These are phyloP conservation scores for Apiospora sp. DNA, from an alignment of 2,329 filamentous ascomycete species.

Conservation along the genomic window DNA sequence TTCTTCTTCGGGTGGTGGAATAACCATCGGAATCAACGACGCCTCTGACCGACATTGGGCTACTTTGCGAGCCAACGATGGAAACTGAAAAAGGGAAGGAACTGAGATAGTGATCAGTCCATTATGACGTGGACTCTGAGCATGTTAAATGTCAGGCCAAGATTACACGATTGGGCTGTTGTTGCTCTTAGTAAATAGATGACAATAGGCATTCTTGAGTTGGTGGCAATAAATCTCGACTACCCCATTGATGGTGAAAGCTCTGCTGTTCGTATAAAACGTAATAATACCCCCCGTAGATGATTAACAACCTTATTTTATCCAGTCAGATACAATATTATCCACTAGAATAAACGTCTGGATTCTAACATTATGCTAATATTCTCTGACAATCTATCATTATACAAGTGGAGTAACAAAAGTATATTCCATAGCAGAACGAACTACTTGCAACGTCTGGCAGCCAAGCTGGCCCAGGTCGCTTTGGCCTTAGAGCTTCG, in stretches of 20 bases:
- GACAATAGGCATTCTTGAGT: conserved; percentile 4
- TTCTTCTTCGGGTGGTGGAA: conserved; percentile 12
- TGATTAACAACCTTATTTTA: neutral
- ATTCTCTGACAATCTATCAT: neutral
- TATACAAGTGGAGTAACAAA: too few species aligned
- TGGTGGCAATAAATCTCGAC: conserved; percentile 21
- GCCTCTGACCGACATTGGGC: conserved; percentile 17
- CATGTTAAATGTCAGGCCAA: conserved; percentile 16
- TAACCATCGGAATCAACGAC: conserved; percentile 1
- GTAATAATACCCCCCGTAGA: neutral
- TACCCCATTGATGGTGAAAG: neutral
- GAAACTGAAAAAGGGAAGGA: neutral
- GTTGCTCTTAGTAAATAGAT: conserved; percentile 11
- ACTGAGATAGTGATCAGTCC: neutral
- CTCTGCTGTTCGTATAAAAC: neutral
- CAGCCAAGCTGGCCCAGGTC: too few species aligned
- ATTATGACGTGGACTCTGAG: neutral
- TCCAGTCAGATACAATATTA: neutral
- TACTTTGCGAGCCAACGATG: neutral
- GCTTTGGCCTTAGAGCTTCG: too few species aligned
- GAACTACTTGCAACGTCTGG: too few species aligned
- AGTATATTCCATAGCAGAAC: too few species aligned
- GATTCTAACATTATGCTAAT: neutral
- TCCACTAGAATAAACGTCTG: neutral
- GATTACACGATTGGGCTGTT: neutral